Conservation (phyloP, 371 early-diverging fungal species). For the Mucor velutinosus region DNA sequence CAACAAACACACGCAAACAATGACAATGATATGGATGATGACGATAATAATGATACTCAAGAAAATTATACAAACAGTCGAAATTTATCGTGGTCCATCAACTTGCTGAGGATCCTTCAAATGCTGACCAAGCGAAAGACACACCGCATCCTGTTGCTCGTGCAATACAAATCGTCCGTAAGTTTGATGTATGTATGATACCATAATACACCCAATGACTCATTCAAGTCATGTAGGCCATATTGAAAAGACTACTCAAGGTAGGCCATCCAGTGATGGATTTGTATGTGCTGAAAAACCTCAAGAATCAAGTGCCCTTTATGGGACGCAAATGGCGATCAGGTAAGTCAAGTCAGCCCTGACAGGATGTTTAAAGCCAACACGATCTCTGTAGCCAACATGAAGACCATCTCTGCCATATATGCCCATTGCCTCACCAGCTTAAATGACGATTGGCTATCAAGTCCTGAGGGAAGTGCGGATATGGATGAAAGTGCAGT, state of each 20-base stretch:
- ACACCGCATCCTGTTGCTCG: conserved; percentile 74
- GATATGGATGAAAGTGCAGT: conserved; percentile 68
- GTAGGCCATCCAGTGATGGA: conserved; percentile 70
- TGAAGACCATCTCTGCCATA: conserved; percentile 82
- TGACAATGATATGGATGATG: neutral
- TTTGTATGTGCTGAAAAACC: conserved; percentile 75
- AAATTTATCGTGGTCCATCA: conserved; percentile 79
- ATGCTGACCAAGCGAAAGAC: conserved; percentile 80
- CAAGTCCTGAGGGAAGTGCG: conserved; percentile 65
- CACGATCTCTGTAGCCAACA: conserved; percentile 54
- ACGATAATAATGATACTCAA: conserved; percentile 9
- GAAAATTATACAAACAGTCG: conserved; percentile 37
- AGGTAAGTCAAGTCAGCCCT: conserved; percentile 36
- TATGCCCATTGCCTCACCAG: conserved; percentile 69
- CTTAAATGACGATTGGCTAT: conserved; percentile 75
- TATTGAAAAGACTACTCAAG: conserved; percentile 76
- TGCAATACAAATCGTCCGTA: conserved; percentile 85
- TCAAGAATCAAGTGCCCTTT: conserved; percentile 80
- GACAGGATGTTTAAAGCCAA: neutral
- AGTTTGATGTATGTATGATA: conserved; percentile 1
- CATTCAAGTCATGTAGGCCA: conserved; percentile 34
- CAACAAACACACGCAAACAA: neutral
- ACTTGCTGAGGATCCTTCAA: conserved; percentile 77
- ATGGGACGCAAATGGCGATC: conserved; percentile 84
- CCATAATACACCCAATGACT: neutral